A percentile compares a stretch with the other conserved stretches of the same genome.
These are phyloP conservation scores for Coleophoma eucalyptorum DNA, from an alignment of 2,329 filamentous ascomycete species.

Conservation along the genomic window DNA sequence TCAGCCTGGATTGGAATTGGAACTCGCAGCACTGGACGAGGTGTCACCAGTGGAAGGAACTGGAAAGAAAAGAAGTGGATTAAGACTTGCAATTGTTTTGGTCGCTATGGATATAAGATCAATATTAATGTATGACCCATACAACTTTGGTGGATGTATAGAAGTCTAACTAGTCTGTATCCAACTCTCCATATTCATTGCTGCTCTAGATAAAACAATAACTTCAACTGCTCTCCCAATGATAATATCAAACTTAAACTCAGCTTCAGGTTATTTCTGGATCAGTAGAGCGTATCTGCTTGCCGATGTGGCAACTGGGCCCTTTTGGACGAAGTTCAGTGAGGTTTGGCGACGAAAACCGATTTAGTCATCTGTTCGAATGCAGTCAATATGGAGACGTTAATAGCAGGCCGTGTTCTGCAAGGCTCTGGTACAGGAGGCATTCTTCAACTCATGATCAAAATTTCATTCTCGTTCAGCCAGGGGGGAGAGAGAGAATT, in stretches of 20 bases:
- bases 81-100: background rate
- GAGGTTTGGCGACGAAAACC: conserved; percentile 52
- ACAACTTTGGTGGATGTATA: background rate
- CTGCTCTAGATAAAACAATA: conserved; percentile 22
- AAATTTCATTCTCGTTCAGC: conserved; percentile 45
- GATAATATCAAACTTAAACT: conserved; percentile 30
- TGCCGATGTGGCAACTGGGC: conserved; percentile 19
- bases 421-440: conserved; percentile 46
- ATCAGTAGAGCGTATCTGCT: conserved; percentile 28
- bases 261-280: conserved; percentile 28
- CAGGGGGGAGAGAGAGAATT: conserved; percentile 25
- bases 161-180: background rate
- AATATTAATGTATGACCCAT: background rate
- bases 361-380: conserved; percentile 42
- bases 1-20: too few species aligned
- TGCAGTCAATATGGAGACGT: conserved; percentile 34
- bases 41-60: too few species aligned
- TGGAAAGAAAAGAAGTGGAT: background rate
- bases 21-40: too few species aligned
- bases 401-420: conserved; percentile 42
- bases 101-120: background rate
- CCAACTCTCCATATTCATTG: background rate
- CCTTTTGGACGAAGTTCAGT: conserved; percentile 59
- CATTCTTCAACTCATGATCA: conserved; percentile 42
- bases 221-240: conserved; percentile 30